Base-by-base conservation (phyloP, 768 basidiomycete species). In the Macrolepiota dolichaula region DNA sequence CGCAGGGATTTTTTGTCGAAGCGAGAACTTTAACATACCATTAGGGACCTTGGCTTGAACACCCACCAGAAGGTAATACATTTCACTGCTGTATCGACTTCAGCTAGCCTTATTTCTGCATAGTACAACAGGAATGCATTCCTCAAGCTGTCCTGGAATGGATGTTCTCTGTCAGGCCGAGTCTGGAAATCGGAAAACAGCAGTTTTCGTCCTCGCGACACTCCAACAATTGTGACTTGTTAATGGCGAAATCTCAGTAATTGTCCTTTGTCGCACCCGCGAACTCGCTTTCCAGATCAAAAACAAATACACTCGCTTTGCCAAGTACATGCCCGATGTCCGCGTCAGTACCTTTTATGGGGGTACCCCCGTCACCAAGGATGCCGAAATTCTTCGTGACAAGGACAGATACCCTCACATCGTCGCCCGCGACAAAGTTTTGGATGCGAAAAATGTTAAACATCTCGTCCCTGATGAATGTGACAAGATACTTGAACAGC, bases 401-500 rank as follows among this genome's bases (percentile, higher is more conserved):
- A 98, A 98, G 84, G 85, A 74, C 68, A 96, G 94, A 79, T 98
- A 97, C 81, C 97, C 97, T 55, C 97, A 99, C 74, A 96, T 98
- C 72, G 91, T 99, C 67, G 87, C 89, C 53, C 84, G 96, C 67
- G 97, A 98, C 79, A 98, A 98, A 82, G 85, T 91, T 69, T 75
- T 99, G 76, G 94, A 97, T 72, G 92, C 92, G 65, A 92, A 92
- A 78, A 88, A 92, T 71, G 94, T 98, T 76, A 98, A 98, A 80
- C 96, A 98, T 81, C 99, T 99, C 78, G 95, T 97, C 60, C 82
- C 99, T 75, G 97, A 99, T 85, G 97, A 99, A 81, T 99, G 97
- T 85, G 97, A 99, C 85, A 99, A 99, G 87, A 98, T 99, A 94
- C 91, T 99, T 74, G 97, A 99, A 85, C 92, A 95, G 87, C 95